A percentile compares a stretch with the other conserved stretches of the same genome.
Evolutionary conservation across 1,284 basidiomycete species (phyloP).

Genomic region (Naganishia sp.): DNA sequence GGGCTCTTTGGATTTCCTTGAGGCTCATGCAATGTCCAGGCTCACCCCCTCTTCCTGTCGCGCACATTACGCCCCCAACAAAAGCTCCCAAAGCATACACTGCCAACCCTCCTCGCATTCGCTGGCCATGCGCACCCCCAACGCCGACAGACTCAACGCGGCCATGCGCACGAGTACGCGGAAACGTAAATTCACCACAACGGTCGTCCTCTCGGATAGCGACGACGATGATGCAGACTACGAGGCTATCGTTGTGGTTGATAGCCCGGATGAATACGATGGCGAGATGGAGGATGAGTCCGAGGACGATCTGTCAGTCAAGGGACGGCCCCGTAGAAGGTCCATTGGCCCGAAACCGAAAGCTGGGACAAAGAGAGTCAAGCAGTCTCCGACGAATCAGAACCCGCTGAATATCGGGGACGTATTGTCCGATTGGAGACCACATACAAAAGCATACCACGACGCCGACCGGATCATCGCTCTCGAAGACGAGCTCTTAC

Average conservation of each 20-base stretch:
- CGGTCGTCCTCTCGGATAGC: conserved; percentile 14
- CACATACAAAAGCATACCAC: conserved; percentile 40
- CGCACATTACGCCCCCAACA: too few species aligned
- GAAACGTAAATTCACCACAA: conserved; percentile 14
- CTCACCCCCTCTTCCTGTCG: too few species aligned
- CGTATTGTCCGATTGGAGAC: conserved; percentile 8
- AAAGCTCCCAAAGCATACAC: too few species aligned
- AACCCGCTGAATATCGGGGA: background rate
- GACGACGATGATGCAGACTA: conserved; percentile 8
- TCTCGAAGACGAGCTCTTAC: conserved; percentile 42
- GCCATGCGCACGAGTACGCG: conserved; percentile 12
- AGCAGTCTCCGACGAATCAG: background rate
- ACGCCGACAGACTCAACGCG: conserved; percentile 22
- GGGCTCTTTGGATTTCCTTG: too few species aligned
- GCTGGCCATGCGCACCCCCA: conserved; percentile 5
- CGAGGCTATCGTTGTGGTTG: conserved; percentile 1
- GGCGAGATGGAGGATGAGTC: background rate
- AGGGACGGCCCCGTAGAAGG: background rate
- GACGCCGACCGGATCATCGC: conserved; percentile 33
- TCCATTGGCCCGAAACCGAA: background rate
- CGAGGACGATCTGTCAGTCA: background rate
- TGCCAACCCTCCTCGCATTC: too few species aligned
- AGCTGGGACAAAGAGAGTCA: background rate
- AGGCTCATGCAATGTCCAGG: too few species aligned
- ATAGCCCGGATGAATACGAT: conserved; percentile 4